Evolutionary conservation across 2,329 filamentous ascomycete species (phyloP).

Genomic region (Verticillium tricorpus): DNA sequence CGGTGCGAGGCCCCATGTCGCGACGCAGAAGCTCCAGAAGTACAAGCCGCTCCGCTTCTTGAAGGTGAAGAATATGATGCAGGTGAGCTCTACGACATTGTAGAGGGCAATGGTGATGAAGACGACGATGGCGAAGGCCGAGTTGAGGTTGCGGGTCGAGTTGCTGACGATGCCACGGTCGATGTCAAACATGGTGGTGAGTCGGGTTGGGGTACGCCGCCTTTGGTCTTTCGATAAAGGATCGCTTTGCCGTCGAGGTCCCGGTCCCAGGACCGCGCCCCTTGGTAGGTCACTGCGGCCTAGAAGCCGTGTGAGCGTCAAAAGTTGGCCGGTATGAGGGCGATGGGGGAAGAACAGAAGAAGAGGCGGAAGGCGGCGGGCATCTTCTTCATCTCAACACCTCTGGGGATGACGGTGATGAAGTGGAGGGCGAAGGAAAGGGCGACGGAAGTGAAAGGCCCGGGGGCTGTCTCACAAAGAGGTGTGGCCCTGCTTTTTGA

Average conservation of each 20-base stretch:
- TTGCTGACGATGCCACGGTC: conserved; percentile 4
- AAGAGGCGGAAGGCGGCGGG: neutral
- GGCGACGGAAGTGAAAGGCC: too few relatives aligned
- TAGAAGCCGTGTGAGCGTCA: neutral
- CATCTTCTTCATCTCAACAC: neutral
- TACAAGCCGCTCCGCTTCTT: conserved; percentile 28
- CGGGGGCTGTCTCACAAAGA: too few relatives aligned
- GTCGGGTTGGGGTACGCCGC: neutral
- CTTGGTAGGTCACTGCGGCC: neutral
- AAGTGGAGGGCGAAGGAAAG: too few relatives aligned
- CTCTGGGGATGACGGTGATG: too few relatives aligned
- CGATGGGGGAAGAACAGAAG: neutral
- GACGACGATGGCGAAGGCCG: conserved; percentile 12
- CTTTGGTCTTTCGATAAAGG: too few relatives aligned
- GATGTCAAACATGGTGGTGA: conserved; percentile 3
- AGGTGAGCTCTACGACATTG: conserved; percentile 29
- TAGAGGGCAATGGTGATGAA: conserved; percentile 27
- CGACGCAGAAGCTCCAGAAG: conserved; percentile 32
- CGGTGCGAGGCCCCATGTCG: conserved; percentile 27
- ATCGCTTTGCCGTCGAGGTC: neutral
- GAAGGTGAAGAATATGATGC: conserved; percentile 30
- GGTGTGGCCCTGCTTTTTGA: neutral
- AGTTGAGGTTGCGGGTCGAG: neutral
- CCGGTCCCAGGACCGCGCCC: neutral
- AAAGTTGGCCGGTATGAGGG: neutral